phyloP scores from a whole-genome alignment of 352 stramenopile species.

The Globisporangium echinulatum region DNA sequence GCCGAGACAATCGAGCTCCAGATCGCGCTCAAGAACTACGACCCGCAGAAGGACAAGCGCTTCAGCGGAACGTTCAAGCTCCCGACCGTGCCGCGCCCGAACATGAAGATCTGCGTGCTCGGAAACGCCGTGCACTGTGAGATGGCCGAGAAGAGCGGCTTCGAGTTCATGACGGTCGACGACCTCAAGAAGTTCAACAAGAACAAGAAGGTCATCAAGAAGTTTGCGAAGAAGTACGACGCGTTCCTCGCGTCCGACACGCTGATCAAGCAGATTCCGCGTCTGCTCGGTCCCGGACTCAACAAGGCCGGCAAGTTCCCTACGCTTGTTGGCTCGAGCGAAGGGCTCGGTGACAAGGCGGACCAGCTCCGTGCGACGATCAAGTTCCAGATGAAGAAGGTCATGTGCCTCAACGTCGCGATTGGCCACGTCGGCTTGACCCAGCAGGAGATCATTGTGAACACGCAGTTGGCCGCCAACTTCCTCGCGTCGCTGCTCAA shows the following conservation, averaged over 20 bases:
- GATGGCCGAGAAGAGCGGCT: constrained; percentile 96
- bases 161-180: constrained; percentile 98
- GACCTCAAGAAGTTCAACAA: constrained; percentile 99
- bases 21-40: constrained; percentile 99
- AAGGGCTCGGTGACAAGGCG: constrained; percentile 97
- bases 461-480: constrained; percentile 98
- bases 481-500: constrained; percentile 99
- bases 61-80: constrained; percentile 99
- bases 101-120: constrained; percentile 98
- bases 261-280: constrained; percentile 99
- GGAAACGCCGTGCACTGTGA: constrained; percentile 98
- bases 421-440: constrained; percentile 95
- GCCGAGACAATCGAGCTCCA: constrained; percentile 98
- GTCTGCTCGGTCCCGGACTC: constrained; percentile 98
- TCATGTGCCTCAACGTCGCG: constrained; percentile 99
- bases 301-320: constrained; percentile 99
- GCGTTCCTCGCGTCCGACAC: constrained; percentile 99
- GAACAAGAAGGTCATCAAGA: constrained; percentile 99
- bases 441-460: constrained; percentile 96
- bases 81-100: constrained; percentile 91
- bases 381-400: constrained; percentile 99
- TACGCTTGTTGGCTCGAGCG: constrained; percentile 91
- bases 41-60: constrained; percentile 99
- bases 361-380: constrained; percentile 97
- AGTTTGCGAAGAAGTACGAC: constrained; percentile 99